Evolutionary conservation across 2,329 filamentous ascomycete genomes (phyloP), one percentile per base, ranked within the genome.

Genomic region (Dendryphion nanum): DNA sequence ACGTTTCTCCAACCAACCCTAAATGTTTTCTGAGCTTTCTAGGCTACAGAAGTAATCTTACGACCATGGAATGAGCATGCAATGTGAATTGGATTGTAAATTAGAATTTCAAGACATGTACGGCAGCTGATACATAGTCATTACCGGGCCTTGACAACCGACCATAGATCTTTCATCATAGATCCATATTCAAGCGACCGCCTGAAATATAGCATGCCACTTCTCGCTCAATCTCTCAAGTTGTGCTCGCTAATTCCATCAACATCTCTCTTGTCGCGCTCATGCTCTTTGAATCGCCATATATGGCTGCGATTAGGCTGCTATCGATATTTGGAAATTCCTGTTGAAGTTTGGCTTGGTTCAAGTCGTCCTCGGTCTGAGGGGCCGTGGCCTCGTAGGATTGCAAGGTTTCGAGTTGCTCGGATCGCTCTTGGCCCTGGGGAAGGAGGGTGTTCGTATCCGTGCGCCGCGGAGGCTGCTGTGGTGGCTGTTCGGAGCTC

Each of bases 251-350:
- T 48, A 72, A 46, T 49, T 69, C 69, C 29, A 59, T 53, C 41
- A 72, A 49, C 67, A 70, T 69, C 55, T 72, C 69, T 45, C 68
- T 59, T 40, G 67, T 68, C n/a, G 61, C 68, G 15, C 61, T 60
- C 46, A 70, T 38, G 44, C 56, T 63, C 52, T 68, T 61, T 18
- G 57, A 61, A 45, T 72, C 69, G 5, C 61, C 58, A 43, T 71
- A 72, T 30, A 72, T 61, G n/a, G 69, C 69, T 8, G 69, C 69
- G 43, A 72, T 67, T 49, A 72, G 43, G 39, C 59, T 66, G 2
- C 64, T 61, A 48, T 72, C 69, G n/a, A 72, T 50, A n/a, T 50
- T 56, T 1, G 69, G 69, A 37, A 70, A 72, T 51, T 72, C 68
- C 13, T 61, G 42, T 53, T 68, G 61, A 48, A 72, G 45, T 19